Base-by-base conservation (phyloP, 2,329 filamentous ascomycete genomes). In the Fusarium lyarnte region DNA sequence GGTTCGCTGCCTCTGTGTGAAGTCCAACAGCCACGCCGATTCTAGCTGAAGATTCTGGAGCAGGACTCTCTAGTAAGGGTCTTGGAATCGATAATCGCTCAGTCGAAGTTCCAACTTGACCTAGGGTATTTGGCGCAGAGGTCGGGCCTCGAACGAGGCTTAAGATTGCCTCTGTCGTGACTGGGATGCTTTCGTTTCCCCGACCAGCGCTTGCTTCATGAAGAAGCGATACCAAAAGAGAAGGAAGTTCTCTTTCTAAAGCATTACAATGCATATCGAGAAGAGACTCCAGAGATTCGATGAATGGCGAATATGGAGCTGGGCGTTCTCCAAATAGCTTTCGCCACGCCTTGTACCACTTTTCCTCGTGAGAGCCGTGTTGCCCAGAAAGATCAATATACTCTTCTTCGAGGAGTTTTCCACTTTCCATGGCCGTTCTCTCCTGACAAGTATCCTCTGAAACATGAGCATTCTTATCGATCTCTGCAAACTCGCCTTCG, bases 361-460 rank as follows among this genome's bases (percentile, higher is more conserved):
- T 58, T 0, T 52, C 25, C 4, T 10, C 5, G 1, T 19, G 43
- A 25, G 43, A 3, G 5, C 55, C 55, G 12, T 2, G 43, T 2
- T 38, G 7, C 0, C 25, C 16, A 0, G 0, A 1, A 3, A 58
- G 43, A 10, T 1, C 31, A 0, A 39, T 7, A 12, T 52, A 58
- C 12, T 58, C 55, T 2, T 0, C 0, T 16, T 16, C 0, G 9
- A 39, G 7, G 11, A 58, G 21, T 0, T 21, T 12, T 0, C 55
- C 55, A 1, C 43, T 39, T 1, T 16, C 43, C 0, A 52, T 6
- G 7, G 7, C 8, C 0, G 43, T 52, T 3, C 14, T 1, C 2
- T 6, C 2, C 0, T 1, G 8, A 14, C 55, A 58, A 8, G 19
- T 13, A 5, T 25, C 23, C 3, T 7, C 23, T 9, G 11, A 33